A percentile compares a stretch with the other conserved stretches of the same genome.
These are phyloP conservation scores for Auricularia auricula-judae DNA, from an alignment of 768 basidiomycete genomes.

Conservation along the genomic window DNA sequence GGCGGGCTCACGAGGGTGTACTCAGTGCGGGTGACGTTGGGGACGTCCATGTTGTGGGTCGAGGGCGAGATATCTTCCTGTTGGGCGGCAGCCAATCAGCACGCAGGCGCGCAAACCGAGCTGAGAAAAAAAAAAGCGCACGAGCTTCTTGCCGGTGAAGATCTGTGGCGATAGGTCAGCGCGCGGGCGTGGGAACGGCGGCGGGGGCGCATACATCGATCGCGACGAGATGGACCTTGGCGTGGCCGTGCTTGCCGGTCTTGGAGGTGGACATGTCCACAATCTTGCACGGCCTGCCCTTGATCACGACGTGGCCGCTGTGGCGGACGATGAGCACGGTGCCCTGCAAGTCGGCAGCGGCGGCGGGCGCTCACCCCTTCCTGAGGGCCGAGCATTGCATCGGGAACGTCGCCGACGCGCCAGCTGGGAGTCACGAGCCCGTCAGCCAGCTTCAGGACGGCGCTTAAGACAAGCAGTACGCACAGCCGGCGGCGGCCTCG, in stretches of 20 bases:
- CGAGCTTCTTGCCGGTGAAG: slow-evolving; percentile 97
- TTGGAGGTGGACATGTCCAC: slow-evolving; percentile 99
- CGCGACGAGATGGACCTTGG: slow-evolving; percentile 96
- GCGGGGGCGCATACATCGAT: slow-evolving; percentile 40
- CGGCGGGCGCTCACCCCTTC: slow-evolving; percentile 22
- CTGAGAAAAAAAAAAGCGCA: slow-evolving; percentile 28
- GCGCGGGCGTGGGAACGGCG: slow-evolving; percentile 1
- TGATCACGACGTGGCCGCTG: slow-evolving; percentile 93
- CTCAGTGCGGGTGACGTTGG: slow-evolving; percentile 84
- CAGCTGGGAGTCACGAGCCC: slow-evolving; percentile 21
- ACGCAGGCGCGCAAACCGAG: not conserved
- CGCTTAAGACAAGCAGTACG: not conserved
- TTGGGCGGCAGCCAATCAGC: slow-evolving; percentile 8
- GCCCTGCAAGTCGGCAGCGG: not conserved
- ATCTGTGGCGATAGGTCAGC: slow-evolving; percentile 42
- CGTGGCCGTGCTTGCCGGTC: slow-evolving; percentile 99
- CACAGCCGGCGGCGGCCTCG: not conserved
- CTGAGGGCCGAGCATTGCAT: slow-evolving; percentile 95
- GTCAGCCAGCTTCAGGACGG: not conserved
- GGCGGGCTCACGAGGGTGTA: slow-evolving; percentile 63
- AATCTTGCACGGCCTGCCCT: slow-evolving; percentile 95
- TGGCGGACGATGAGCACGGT: slow-evolving; percentile 21
- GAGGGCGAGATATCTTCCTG: slow-evolving; percentile 92
- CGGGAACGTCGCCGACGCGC: slow-evolving; percentile 70
- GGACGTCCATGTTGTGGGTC: slow-evolving; percentile 99